phyloP scores from a whole-genome alignment of 768 basidiomycete species.

The Nidularia pulvinata region DNA sequence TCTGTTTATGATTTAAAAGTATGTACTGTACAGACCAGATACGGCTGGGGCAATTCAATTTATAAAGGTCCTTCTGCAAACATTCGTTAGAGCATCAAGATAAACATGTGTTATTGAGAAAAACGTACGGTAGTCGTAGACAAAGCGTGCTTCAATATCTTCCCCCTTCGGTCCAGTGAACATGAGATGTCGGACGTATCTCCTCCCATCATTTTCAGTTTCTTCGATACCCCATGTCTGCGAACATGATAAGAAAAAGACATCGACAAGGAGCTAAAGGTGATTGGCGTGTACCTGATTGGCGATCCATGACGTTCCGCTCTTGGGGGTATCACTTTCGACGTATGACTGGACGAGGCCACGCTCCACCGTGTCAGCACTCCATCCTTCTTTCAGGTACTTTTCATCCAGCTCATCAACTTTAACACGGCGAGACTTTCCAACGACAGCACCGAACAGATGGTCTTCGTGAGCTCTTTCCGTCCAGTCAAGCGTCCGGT shows the following conservation, averaged over 20 bases:
- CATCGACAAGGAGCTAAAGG: background rate
- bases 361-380: slow-evolving; percentile 34
- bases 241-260: background rate
- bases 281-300: slow-evolving; percentile 45
- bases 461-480: slow-evolving; percentile 53
- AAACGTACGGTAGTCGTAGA: slow-evolving; percentile 70
- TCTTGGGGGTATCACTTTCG: slow-evolving; percentile 66
- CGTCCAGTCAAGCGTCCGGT: slow-evolving; percentile 55
- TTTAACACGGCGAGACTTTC: slow-evolving; percentile 50
- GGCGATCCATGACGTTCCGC: slow-evolving; percentile 57
- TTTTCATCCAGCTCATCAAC: slow-evolving; percentile 44
- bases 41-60: background rate
- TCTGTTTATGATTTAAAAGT: no score
- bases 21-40: no score
- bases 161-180: slow-evolving; percentile 63
- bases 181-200: slow-evolving; percentile 59
- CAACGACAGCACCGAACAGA: slow-evolving; percentile 60
- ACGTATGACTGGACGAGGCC: slow-evolving; percentile 45
- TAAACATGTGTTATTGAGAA: background rate
- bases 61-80: background rate
- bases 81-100: background rate
- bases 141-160: slow-evolving; percentile 52
- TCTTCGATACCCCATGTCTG: slow-evolving; percentile 67
- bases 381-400: slow-evolving; percentile 40
- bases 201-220: slow-evolving; percentile 49